Percentiles rank a stretch among this genome's conserved stretches.
Conservation (phyloP, 176 grass and related monocot genomes). For the Avena atlantica region DNA sequence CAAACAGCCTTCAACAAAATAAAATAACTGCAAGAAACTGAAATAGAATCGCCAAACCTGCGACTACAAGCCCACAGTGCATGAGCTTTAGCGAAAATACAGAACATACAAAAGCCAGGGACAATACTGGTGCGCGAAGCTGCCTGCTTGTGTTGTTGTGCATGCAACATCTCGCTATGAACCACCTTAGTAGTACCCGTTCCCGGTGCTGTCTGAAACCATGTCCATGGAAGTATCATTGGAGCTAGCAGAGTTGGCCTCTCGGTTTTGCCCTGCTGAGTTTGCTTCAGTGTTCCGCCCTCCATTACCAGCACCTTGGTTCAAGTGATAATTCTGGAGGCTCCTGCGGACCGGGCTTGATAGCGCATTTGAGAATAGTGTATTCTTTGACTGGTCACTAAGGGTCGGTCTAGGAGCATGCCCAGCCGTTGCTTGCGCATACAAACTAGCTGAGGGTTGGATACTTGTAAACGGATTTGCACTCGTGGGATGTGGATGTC, state of each 20-base stretch:
- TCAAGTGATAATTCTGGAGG: conserved; percentile 70
- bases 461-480: conserved; percentile 50
- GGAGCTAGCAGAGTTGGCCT: conserved; percentile 64
- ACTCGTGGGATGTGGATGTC: conserved; percentile 54
- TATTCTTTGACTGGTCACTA: conserved; percentile 71
- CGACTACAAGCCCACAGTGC: background rate
- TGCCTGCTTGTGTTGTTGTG: conserved; percentile 10
- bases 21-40: conserved; percentile 7
- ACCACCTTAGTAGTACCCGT: conserved; percentile 40
- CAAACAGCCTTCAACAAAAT: conserved; percentile 39
- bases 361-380: conserved; percentile 76
- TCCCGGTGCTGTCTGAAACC: conserved; percentile 62
- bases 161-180: conserved; percentile 18
- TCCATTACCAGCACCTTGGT: conserved; percentile 65
- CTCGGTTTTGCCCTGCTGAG: conserved; percentile 52
- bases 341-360: conserved; percentile 68
- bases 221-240: conserved; percentile 89
- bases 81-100: conserved; percentile 37
- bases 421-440: conserved; percentile 42
- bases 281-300: conserved; percentile 57
- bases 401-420: conserved; percentile 54
- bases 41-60: conserved; percentile 30
- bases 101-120: conserved; percentile 25
- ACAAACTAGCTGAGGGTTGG: conserved; percentile 44
- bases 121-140: conserved; percentile 15